Conservation (phyloP, 2,329 filamentous ascomycete species). For the Cadophora gregata region DNA sequence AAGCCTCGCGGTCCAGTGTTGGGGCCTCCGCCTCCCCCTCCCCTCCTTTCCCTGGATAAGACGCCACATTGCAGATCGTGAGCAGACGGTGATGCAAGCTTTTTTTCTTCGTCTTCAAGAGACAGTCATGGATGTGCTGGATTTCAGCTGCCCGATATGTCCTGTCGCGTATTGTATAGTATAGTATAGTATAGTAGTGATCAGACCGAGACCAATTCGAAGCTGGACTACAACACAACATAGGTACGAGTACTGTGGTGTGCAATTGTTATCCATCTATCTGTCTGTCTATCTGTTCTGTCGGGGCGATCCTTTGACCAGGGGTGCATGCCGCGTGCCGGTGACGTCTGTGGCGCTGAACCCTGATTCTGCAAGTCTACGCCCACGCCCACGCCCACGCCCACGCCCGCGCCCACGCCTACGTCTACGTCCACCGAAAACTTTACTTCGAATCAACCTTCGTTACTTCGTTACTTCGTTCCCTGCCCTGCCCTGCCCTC, state of each 20-base stretch:
- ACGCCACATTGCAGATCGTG: slow-evolving; percentile 1
- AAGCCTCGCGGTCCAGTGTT: not conserved
- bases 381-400: not conserved
- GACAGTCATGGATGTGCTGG: not conserved
- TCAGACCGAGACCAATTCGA: not conserved
- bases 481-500: too few species aligned
- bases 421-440: too few species aligned
- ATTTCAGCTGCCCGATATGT: not conserved
- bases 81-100: not conserved
- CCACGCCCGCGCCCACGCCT: slow-evolving; percentile 5
- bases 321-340: not conserved
- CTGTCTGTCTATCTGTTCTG: too few species aligned
- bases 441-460: too few species aligned
- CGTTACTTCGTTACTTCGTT: too few species aligned
- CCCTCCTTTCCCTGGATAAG: not conserved
- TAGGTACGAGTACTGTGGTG: too few species aligned
- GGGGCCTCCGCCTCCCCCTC: not conserved
- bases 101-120: not conserved
- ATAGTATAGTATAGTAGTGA: too few species aligned
- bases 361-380: not conserved
- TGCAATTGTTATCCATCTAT: not conserved
- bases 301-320: not conserved
- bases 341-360: slow-evolving; percentile 25
- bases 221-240: not conserved
- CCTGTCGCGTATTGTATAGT: not conserved